Percentiles rank a stretch among this genome's conserved stretches.
These are phyloP conservation scores for Xylariaceae sp. DNA, from an alignment of 2,329 filamentous ascomycete genomes.

Conservation along the genomic window DNA sequence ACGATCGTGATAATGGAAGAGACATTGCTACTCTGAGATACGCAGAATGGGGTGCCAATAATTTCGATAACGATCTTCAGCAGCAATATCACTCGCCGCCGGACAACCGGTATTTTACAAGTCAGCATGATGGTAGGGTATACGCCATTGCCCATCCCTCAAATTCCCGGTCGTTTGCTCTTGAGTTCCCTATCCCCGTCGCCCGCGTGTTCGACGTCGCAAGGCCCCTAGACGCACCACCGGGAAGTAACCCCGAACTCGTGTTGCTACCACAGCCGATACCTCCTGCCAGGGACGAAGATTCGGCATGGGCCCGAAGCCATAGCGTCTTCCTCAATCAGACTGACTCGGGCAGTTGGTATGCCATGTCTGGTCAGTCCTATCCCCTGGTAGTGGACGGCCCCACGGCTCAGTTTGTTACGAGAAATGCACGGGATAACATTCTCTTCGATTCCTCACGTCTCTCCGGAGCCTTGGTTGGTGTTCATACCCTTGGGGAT, in stretches of 20 bases:
- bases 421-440: slow-evolving; percentile 43
- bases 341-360: slow-evolving; percentile 85
- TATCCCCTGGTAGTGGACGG: slow-evolving; percentile 81
- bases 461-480: slow-evolving; percentile 58
- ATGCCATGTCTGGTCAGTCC: slow-evolving; percentile 77
- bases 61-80: slow-evolving; percentile 79
- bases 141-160: slow-evolving; percentile 69
- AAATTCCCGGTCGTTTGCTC: slow-evolving; percentile 56
- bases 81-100: slow-evolving; percentile 74
- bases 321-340: slow-evolving; percentile 78
- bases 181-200: slow-evolving; percentile 69
- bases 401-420: slow-evolving; percentile 42
- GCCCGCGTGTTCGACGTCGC: slow-evolving; percentile 86
- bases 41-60: slow-evolving; percentile 92
- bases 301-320: slow-evolving; percentile 47
- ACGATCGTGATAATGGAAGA: slow-evolving; percentile 64
- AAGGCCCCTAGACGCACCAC: slow-evolving; percentile 59
- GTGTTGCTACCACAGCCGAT: slow-evolving; percentile 82
- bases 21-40: slow-evolving; percentile 86
- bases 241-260: slow-evolving; percentile 65
- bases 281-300: slow-evolving; percentile 51
- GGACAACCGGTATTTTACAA: slow-evolving; percentile 85
- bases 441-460: slow-evolving; percentile 38
- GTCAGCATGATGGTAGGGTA: slow-evolving; percentile 75
- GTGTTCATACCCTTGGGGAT: slow-evolving; percentile 61